Evolutionary conservation across 352 stramenopile genomes (phyloP).

Genomic region (Chrysophaeum taylorii): DNA sequence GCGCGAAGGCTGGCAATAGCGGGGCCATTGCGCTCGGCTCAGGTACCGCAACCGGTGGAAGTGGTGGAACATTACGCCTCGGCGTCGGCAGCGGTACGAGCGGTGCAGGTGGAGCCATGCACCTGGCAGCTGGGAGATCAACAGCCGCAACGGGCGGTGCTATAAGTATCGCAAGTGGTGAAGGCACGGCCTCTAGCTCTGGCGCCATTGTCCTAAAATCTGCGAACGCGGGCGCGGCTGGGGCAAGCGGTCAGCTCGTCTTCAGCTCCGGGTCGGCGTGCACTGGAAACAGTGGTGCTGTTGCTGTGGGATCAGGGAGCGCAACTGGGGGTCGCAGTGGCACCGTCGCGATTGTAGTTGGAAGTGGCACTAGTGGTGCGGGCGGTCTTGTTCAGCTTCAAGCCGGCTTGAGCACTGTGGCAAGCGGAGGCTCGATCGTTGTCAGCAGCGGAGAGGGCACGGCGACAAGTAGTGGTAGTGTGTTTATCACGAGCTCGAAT

Average conservation of each 20-base stretch:
- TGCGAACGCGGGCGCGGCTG: neutral
- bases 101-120: no score
- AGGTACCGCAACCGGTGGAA: no score
- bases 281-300: neutral
- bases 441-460: neutral
- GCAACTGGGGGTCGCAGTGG: neutral
- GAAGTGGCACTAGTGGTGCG: neutral
- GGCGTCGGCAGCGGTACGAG: no score
- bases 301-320: neutral
- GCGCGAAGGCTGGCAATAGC: no score
- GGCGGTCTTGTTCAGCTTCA: neutral
- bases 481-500: neutral
- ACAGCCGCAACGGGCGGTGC: no score
- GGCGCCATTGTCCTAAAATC: constrained; percentile 17
- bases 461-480: neutral
- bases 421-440: neutral
- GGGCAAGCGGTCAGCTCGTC: constrained; percentile 16
- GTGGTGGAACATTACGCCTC: no score
- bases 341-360: neutral
- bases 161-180: no score
- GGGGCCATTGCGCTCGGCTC: no score
- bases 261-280: neutral
- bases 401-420: neutral
- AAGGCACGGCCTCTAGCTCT: constrained; percentile 9
- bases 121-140: no score